Conservation (phyloP, 192 early-diverging fungal genomes). For the Paraglomus brasilianum region DNA sequence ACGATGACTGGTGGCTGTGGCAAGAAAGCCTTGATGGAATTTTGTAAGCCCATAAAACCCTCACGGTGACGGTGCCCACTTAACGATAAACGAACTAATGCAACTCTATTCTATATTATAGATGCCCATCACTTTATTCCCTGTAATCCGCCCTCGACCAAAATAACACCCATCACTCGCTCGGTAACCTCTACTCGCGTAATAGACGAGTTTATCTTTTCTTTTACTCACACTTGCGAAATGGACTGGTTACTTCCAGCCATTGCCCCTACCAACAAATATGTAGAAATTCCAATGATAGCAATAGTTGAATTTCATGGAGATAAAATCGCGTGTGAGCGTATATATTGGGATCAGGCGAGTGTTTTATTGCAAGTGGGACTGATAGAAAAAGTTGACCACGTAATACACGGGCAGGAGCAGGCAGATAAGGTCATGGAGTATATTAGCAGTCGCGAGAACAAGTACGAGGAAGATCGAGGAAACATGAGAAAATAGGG, state of each 20-base stretch:
- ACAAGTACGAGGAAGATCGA: too few relatives aligned
- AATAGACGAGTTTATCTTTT: neutral
- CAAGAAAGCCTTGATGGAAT: neutral
- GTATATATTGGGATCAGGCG: constrained; percentile 12
- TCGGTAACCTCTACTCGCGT: neutral
- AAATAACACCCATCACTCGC: neutral
- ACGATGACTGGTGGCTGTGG: neutral
- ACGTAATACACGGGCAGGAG: too few relatives aligned
- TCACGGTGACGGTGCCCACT: too few relatives aligned
- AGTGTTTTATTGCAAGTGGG: neutral
- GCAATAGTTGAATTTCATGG: neutral
- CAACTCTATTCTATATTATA: neutral
- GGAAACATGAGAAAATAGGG: too few relatives aligned
- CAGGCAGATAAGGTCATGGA: too few relatives aligned
- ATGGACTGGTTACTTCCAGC: constrained; percentile 1
- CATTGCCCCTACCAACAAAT: constrained; percentile 5
- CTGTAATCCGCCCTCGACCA: neutral
- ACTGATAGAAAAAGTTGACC: neutral
- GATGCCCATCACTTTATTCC: neutral
- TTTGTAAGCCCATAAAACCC: neutral
- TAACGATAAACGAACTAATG: too few relatives aligned
- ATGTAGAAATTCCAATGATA: constrained; percentile 13
- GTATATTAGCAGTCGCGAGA: too few relatives aligned
- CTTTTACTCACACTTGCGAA: constrained; percentile 2
- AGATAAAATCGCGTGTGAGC: neutral